phyloP scores from a whole-genome alignment of 345 rosid genomes.

The Kernera saxatilis region DNA sequence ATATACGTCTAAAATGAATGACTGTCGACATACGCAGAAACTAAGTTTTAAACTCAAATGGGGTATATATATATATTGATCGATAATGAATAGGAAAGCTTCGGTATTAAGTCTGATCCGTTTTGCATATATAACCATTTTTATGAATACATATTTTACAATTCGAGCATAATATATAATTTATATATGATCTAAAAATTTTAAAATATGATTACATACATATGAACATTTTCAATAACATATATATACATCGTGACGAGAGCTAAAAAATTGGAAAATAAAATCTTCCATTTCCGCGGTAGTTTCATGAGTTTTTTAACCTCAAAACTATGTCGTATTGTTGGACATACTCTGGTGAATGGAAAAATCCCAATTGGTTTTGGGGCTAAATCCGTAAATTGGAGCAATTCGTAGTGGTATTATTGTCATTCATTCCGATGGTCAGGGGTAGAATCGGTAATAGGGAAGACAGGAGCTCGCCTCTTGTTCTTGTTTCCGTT shows the following conservation, averaged over 20 bases:
- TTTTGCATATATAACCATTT: background rate
- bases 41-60: background rate
- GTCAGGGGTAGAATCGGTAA: conserved; percentile 16
- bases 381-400: background rate
- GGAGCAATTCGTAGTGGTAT: background rate
- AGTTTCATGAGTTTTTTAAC: too few relatives aligned
- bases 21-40: conserved; percentile 15
- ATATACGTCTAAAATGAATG: background rate
- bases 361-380: background rate
- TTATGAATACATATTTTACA: background rate
- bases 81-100: background rate
- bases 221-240: background rate
- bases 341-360: too few relatives aligned
- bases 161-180: background rate
- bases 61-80: background rate
- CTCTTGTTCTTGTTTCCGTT: background rate
- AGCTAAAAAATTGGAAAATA: too few relatives aligned
- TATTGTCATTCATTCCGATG: background rate
- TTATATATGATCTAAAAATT: background rate
- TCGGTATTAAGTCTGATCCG: background rate
- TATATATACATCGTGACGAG: too few relatives aligned
- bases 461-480: background rate
- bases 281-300: too few relatives aligned
- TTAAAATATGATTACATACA: background rate
- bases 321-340: too few relatives aligned